Conservation (phyloP, 306 rosid genomes). For the Castanea crenata region DNA sequence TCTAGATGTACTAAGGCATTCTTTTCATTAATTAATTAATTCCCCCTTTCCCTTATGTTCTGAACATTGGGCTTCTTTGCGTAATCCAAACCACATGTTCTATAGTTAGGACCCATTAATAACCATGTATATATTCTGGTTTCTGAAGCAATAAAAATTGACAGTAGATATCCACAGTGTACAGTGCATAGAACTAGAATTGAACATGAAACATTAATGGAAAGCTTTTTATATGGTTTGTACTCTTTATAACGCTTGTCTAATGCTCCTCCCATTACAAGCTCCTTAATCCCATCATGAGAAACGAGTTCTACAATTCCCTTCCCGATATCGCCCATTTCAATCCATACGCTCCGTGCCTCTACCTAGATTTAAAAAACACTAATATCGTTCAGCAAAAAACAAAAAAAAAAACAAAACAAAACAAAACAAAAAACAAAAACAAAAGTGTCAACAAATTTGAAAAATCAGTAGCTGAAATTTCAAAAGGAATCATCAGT, state of each 20-base stretch:
- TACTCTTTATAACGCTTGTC: slow-evolving; percentile 69
- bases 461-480: not conserved
- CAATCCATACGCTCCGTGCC: slow-evolving; percentile 44
- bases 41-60: too few relatives aligned
- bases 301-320: slow-evolving; percentile 76
- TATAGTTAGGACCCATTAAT: too few relatives aligned
- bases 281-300: slow-evolving; percentile 41
- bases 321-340: slow-evolving; percentile 58
- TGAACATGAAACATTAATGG: not conserved
- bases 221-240: slow-evolving; percentile 7
- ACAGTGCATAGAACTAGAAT: not conserved
- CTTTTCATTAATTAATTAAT: too few relatives aligned
- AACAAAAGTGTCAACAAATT: not conserved
- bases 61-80: slow-evolving; percentile 2
- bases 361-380: slow-evolving; percentile 38
- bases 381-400: not conserved
- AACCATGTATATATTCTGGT: not conserved
- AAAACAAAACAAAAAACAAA: not conserved
- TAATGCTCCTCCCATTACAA: slow-evolving; percentile 92
- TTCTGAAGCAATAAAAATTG: not conserved
- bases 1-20: too few relatives aligned
- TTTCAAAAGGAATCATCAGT: not conserved
- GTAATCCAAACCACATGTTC: too few relatives aligned
- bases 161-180: not conserved
- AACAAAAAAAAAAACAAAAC: not conserved